Base-by-base conservation (phyloP, 805 yeast genomes). In the Yarrowia keelungensis region DNA sequence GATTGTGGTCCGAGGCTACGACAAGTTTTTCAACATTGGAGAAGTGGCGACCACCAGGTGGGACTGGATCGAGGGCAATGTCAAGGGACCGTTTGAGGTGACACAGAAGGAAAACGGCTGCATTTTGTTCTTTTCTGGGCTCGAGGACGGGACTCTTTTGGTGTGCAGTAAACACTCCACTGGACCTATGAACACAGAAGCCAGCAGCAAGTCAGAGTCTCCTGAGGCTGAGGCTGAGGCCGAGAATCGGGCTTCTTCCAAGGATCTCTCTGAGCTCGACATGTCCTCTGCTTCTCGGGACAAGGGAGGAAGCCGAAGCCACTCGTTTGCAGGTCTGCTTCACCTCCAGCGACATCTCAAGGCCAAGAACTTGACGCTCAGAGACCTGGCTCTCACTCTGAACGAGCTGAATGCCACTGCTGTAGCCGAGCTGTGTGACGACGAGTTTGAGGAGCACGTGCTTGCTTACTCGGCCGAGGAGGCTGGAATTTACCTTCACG, bases 81-180 rank as follows among this genome's bases (percentile, higher is more conserved):
- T 95, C 0, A 41, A 49, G 5, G 97, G 97, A 0, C 97, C 98
- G 0, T 95, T 89, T 76, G 85, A 84, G 19, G 85, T 92, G 2
- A 87, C 97, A 0, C 81, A 89, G 45, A 95, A 95, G 76, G 96
- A 96, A 69, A 95, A 95, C 75, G 99, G 99, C 0, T 95, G 98
- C 74, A 92, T 95, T 67, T 87, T 91, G 1, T 86, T 95, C 70
- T 83, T 95, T 14, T 83, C 97, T 1, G 98, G 94, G 0, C 78
- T 91, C 16, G 83, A 80, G 22, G 88, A 89, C 73, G 97, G 97
- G 0, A 84, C 89, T 0, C 78, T 95, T 15, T 82, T 94, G 2
- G 97, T 93, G 0, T 92, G 98, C 72, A 91, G 97, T 5, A 95
- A 95, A 74, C 95, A 94, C 76, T 87, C 97, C 0, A 89, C 96